Base-by-base conservation (phyloP, 1,139 yeast genomes). In the Kodamaea derodonti region DNA sequence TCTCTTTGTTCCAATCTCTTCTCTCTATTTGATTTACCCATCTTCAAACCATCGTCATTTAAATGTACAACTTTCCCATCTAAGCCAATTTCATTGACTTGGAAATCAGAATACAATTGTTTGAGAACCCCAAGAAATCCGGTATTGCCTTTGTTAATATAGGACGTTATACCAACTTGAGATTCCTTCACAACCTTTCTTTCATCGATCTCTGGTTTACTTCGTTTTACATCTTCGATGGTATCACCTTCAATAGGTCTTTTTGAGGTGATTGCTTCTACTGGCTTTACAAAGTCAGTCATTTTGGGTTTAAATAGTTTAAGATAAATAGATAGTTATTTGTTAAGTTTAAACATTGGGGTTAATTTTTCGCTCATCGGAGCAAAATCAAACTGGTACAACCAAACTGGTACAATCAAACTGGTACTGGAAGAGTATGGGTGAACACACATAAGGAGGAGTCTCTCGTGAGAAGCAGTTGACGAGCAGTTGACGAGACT, bases 51-150 rank as follows among this genome's bases (percentile, higher is more conserved):
- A 35, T 78, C 75, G 51, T 90, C 95, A 3, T 62, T 54, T 44
- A 92, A 67, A 54, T 82, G 92, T 11, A 90, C 74, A 2, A 88
- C 95, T 2, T 74, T 61, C 1, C 87, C 95, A 18, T 75, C 62
- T 20, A 62, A 48, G 40, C 72, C 83, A 40, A 92, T 82, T 58
- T 94, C 98, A 56, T 88, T 87, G 29, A 92, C 98, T 54, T 87
- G 72, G 55, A 94, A 94, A 56, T 92, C 98, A n/a, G 95, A 81
- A 60, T 88, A 88, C 43, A 96, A 70, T 51, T 85, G 95, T 57
- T 92, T 92, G 47, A 92, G 69, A 11, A 75, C 72, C 2, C 97
- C 98, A 17, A 58, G 58, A 45, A 92, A 87, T 2, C 96, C 95
- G 3, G 72, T 62, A 8, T 68, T 56, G n/a, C 42, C 41, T 15